Percentiles rank a stretch among this genome's conserved stretches.
These are phyloP conservation scores for Plasmodium falciparum DNA, from an alignment of 169 alveolate genomes.

Conservation along the genomic window DNA sequence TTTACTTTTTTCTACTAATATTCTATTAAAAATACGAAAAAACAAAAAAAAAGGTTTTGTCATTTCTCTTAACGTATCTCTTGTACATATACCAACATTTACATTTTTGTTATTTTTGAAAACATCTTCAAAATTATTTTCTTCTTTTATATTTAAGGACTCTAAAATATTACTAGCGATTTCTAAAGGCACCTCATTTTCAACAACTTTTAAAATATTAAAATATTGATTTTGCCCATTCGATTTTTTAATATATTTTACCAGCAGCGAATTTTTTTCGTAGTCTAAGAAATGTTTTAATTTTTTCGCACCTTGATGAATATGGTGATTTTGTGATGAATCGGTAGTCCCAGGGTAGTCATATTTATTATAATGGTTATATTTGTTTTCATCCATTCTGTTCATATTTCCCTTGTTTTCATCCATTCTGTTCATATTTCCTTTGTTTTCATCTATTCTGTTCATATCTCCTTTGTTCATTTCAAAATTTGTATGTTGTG, in stretches of 20 bases:
- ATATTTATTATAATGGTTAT: too few species aligned
- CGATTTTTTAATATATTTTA: conserved; percentile 6
- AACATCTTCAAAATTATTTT: conserved; percentile 27
- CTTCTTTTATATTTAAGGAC: conserved; percentile 14
- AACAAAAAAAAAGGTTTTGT: neutral
- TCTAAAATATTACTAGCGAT: conserved; percentile 13
- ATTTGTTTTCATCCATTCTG: neutral
- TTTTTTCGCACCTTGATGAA: too few species aligned
- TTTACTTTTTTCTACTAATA: neutral
- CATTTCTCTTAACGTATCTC: conserved; percentile 1
- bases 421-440: neutral
- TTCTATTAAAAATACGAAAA: too few species aligned
- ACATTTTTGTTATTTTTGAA: conserved; percentile 25
- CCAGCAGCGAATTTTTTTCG: neutral
- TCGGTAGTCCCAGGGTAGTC: too few species aligned
- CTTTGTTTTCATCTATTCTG: neutral
- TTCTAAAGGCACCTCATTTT: neutral
- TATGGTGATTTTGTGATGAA: too few species aligned
- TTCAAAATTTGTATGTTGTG: too few species aligned
- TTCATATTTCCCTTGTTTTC: neutral
- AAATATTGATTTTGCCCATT: neutral
- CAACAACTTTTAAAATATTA: neutral
- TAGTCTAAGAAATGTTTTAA: too few species aligned
- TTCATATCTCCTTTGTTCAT: neutral
- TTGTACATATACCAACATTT: conserved; percentile 61